A percentile compares a stretch with the other conserved stretches of the same genome.
Evolutionary conservation across 208 protist species (phyloP).

Genomic region (Zelonia costaricensis): DNA sequence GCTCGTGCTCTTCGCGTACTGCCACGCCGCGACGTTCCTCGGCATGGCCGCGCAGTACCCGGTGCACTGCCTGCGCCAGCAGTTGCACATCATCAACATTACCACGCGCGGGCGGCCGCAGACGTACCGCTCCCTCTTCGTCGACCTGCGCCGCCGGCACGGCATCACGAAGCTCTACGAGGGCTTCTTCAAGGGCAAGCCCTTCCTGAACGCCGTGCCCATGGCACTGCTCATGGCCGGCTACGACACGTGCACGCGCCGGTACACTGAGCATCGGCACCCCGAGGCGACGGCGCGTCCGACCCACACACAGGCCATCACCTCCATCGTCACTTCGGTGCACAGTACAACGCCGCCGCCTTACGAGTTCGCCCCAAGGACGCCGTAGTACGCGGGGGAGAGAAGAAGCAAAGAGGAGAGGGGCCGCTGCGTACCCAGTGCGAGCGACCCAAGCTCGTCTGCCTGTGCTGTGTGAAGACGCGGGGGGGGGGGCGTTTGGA

Average conservation of each 20-base stretch:
- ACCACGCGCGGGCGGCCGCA: constrained; percentile 23
- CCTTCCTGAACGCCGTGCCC: constrained; percentile 68
- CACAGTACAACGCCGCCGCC: constrained; percentile 24
- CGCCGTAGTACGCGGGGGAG: not conserved
- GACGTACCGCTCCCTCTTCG: constrained; percentile 63
- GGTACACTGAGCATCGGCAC: constrained; percentile 71
- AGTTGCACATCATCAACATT: constrained; percentile 59
- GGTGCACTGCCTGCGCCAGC: constrained; percentile 60
- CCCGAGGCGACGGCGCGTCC: constrained; percentile 39
- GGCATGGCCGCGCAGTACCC: constrained; percentile 67
- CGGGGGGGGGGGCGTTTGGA: too few species aligned
- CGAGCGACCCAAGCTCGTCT: not conserved
- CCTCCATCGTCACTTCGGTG: constrained; percentile 20
- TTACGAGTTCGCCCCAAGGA: constrained; percentile 61
- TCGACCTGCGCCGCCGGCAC: constrained; percentile 59
- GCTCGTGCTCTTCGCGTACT: constrained; percentile 74
- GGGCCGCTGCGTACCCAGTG: too few species aligned
- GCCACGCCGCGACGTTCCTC: constrained; percentile 53
- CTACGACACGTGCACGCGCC: constrained; percentile 61
- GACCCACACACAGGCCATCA: constrained; percentile 52
- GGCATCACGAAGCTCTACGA: constrained; percentile 84
- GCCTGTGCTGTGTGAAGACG: too few species aligned
- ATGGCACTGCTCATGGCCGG: constrained; percentile 63
- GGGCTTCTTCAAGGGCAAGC: constrained; percentile 73
- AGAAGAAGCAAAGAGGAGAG: not conserved